phyloP scores from a whole-genome alignment of 2,329 filamentous ascomycete species.

The Colletotrichum shisoi region DNA sequence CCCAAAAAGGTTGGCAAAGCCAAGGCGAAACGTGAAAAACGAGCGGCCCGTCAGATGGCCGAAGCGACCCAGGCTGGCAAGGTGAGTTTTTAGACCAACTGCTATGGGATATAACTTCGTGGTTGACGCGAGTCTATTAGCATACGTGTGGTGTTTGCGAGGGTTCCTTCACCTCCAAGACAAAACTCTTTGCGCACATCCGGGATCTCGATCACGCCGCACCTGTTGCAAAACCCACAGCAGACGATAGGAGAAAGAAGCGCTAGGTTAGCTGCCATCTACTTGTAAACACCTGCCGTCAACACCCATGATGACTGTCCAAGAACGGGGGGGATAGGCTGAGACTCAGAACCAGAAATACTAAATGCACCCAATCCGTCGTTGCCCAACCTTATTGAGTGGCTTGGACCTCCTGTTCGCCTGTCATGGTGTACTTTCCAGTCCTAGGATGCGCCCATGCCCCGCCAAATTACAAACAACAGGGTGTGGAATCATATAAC shows the following conservation, averaged over 20 bases:
- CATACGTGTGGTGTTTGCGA: conserved; percentile 58
- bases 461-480: background rate
- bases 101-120: background rate
- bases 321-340: background rate
- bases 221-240: conserved; percentile 39
- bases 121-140: conserved; percentile 41
- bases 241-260: conserved; percentile 51
- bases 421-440: background rate
- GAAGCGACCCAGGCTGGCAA: conserved; percentile 46
- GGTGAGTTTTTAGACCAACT: conserved; percentile 46
- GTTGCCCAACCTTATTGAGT: background rate
- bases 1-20: conserved; percentile 60
- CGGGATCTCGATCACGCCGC: conserved; percentile 71
- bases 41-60: conserved; percentile 53
- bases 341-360: background rate
- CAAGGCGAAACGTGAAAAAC: conserved; percentile 60
- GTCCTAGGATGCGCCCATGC: background rate
- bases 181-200: conserved; percentile 77
- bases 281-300: background rate
- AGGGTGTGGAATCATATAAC: background rate
- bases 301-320: background rate
- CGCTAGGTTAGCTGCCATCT: conserved; percentile 42
- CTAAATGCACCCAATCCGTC: background rate
- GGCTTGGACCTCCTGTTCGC: background rate
- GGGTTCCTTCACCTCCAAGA: conserved; percentile 66